Evolutionary conservation across 495 filamentous ascomycete species (phyloP).

Genomic region (Hyaloscypha hepaticicola): DNA sequence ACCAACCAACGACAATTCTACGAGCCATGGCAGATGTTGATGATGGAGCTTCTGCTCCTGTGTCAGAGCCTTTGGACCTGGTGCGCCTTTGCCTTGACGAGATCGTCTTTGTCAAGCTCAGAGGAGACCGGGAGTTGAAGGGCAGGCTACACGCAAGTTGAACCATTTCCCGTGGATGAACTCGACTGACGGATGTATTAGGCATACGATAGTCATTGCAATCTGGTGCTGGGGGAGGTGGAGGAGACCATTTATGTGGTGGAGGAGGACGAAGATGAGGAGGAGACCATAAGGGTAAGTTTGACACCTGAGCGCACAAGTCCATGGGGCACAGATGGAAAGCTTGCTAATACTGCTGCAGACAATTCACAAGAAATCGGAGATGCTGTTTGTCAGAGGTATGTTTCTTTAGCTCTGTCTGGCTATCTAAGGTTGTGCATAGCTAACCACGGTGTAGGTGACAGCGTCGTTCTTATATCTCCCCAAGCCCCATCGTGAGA

Average conservation of each 20-base stretch:
- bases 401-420: slow-evolving; percentile 30
- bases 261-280: slow-evolving; percentile 83
- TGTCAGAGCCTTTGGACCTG: slow-evolving; percentile 89
- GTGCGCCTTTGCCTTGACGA: slow-evolving; percentile 93
- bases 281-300: slow-evolving; percentile 32
- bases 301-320: too few relatives aligned
- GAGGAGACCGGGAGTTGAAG: slow-evolving; percentile 93
- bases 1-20: neutral
- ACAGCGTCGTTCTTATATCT: slow-evolving; percentile 95
- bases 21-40: slow-evolving; percentile 68
- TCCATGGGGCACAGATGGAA: neutral
- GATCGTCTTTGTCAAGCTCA: slow-evolving; percentile 92
- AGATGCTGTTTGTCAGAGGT: slow-evolving; percentile 99
- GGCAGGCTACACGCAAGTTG: slow-evolving; percentile 83
- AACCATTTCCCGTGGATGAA: neutral
- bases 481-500: slow-evolving; percentile 44
- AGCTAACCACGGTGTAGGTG: slow-evolving; percentile 60
- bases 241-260: slow-evolving; percentile 95
- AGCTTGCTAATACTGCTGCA: slow-evolving; percentile 37
- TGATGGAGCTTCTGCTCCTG: slow-evolving; percentile 59
- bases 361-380: slow-evolving; percentile 93
- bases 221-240: slow-evolving; percentile 94
- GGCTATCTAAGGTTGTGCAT: neutral
- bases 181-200: slow-evolving; percentile 38
- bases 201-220: slow-evolving; percentile 99